Percentiles rank a stretch among this genome's conserved stretches.
These are phyloP conservation scores for Ganoderma lucidum DNA, from an alignment of 1,284 basidiomycete species.

Conservation along the genomic window DNA sequence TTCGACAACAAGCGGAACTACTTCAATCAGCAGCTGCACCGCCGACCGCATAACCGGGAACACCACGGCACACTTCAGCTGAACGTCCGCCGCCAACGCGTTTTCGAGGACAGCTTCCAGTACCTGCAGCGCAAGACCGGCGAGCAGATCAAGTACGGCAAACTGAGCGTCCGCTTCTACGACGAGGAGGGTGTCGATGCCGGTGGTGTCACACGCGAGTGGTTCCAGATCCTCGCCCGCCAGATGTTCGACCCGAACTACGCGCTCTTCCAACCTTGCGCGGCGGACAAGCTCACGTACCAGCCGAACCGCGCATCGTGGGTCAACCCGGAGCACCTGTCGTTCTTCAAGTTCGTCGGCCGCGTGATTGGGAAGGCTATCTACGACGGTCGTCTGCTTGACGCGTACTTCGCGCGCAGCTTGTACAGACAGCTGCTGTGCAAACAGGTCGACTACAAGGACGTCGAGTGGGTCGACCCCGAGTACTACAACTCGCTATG, in stretches of 20 bases:
- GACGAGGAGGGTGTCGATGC: conserved; percentile 99
- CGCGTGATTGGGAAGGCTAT: conserved; percentile 97
- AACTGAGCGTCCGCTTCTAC: conserved; percentile 96
- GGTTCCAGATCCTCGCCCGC: conserved; percentile 97
- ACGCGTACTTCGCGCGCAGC: conserved; percentile 98
- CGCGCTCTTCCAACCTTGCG: conserved; percentile 97
- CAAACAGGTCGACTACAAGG: conserved; percentile 91
- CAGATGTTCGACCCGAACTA: conserved; percentile 99
- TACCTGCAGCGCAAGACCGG: conserved; percentile 90
- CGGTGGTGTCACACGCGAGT: conserved; percentile 97
- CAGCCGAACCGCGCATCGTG: conserved; percentile 97
- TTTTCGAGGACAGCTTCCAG: conserved; percentile 98
- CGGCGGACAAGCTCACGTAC: conserved; percentile 93
- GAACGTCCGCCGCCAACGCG: conserved; percentile 91
- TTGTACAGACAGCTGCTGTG: conserved; percentile 93
- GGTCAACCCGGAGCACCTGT: conserved; percentile 94
- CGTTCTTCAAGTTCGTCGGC: conserved; percentile 99
- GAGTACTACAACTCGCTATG: conserved; percentile 95
- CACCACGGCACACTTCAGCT: conserved; percentile 89
- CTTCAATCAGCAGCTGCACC: conserved; percentile 96
- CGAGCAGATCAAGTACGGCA: conserved; percentile 98
- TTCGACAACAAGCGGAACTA: conserved; percentile 99
- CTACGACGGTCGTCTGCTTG: conserved; percentile 93
- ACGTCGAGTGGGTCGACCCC: conserved; percentile 96
- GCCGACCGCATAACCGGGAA: conserved; percentile 81